These are phyloP conservation scores for Arabidopsis lyrata DNA, from an alignment of 441 rosid genomes.

Conservation along the genomic window DNA sequence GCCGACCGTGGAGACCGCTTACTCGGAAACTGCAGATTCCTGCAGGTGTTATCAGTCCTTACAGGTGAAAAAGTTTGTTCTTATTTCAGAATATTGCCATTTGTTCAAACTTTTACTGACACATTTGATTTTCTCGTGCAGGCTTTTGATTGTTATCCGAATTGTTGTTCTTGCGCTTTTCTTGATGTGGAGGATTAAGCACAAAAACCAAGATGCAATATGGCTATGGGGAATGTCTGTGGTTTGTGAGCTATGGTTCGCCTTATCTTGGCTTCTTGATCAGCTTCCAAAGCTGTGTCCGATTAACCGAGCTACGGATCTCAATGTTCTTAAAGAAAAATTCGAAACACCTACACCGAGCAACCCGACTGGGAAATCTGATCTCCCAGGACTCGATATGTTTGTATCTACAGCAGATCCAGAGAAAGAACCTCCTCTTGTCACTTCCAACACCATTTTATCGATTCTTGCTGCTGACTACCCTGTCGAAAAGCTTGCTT, in stretches of 20 bases:
- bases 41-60: constrained; percentile 91
- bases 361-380: constrained; percentile 86
- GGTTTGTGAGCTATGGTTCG: constrained; percentile 93
- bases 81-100: background rate
- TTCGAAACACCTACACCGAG: constrained; percentile 72
- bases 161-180: constrained; percentile 76
- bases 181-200: constrained; percentile 69
- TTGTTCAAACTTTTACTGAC: constrained; percentile 25
- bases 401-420: constrained; percentile 97
- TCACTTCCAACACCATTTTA: constrained; percentile 87
- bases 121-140: constrained; percentile 40
- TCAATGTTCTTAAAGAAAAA: constrained; percentile 83
- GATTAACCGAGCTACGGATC: constrained; percentile 84
- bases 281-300: constrained; percentile 95
- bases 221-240: constrained; percentile 99
- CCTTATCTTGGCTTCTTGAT: constrained; percentile 95
- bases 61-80: constrained; percentile 54
- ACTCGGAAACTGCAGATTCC: constrained; percentile 88
- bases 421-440: constrained; percentile 95
- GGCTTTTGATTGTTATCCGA: constrained; percentile 81
- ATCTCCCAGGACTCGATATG: constrained; percentile 88
- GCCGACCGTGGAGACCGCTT: constrained; percentile 94
- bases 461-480: constrained; percentile 87
- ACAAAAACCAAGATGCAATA: constrained; percentile 70
- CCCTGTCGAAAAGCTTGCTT: constrained; percentile 90